These are phyloP conservation scores for Sclerotinia borealis DNA, from an alignment of 2,329 filamentous ascomycete species.

Conservation along the genomic window DNA sequence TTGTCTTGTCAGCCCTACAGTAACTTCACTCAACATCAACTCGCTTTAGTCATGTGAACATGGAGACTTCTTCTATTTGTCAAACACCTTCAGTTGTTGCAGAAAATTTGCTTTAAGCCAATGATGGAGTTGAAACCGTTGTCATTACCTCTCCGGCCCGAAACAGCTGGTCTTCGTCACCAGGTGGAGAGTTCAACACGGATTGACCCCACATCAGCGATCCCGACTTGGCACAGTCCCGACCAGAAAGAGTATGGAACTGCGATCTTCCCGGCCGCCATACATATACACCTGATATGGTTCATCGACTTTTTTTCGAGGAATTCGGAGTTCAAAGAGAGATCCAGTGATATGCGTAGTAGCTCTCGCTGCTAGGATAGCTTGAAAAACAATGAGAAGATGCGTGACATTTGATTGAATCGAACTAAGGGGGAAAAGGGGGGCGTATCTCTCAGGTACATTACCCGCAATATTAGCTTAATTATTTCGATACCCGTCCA, in stretches of 20 bases:
- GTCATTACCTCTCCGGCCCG: not conserved
- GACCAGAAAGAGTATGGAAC: not conserved
- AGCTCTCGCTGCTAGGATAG: too few relatives aligned
- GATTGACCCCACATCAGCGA: not conserved
- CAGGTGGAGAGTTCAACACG: not conserved
- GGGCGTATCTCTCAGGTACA: not conserved
- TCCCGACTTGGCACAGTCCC: constrained; percentile 3
- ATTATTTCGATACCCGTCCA: not conserved
- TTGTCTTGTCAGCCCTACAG: not conserved
- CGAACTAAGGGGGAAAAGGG: not conserved
- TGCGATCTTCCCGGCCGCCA: not conserved
- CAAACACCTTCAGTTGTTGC: not conserved
- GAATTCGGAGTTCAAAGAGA: not conserved
- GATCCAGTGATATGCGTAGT: not conserved
- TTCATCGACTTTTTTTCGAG: not conserved
- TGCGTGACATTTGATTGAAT: not conserved
- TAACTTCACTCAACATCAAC: not conserved
- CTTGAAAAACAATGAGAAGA: not conserved
- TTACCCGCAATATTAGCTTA: not conserved
- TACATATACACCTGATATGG: not conserved
- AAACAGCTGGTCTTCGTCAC: not conserved
- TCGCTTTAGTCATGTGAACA: not conserved
- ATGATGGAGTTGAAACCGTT: not conserved
- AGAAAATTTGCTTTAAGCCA: not conserved
- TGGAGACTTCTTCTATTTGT: too few relatives aligned